Evolutionary conservation across 2,329 filamentous ascomycete species (phyloP), one percentile per base, ranked within the genome.

Genomic region (Calonectria honghensis): DNA sequence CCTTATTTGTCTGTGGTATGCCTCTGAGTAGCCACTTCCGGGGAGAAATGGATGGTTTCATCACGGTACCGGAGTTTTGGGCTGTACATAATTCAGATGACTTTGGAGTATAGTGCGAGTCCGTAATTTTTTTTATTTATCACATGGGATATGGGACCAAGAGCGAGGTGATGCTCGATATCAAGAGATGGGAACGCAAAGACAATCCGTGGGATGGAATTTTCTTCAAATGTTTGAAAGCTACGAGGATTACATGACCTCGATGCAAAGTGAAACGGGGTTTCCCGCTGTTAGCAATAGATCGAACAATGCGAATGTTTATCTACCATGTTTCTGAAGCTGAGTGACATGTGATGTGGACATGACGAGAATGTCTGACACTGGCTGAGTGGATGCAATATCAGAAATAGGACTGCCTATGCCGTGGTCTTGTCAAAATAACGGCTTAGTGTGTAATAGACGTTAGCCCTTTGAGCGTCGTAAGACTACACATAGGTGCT

Each of bases 31-130:
- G 52, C 48, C 50, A 61, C 31, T 57, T 31, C 50, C 20, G 37
- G n/a, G 45, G 29, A 35, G 48, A 59, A 68, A 69, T 31, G 71
- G 61, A 65, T 67, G 72, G 32, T 35, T 59, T 41, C 27, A 57
- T 59, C 27, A 37, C 74, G 50, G 78, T 64, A 24, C 29, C 14
- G 78, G 78, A 70, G 78, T 80, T 68, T 72, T 67, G 31, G 67
- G 24, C 20, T 72, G 48, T 73, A 37, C 63, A 66, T 57, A 61
- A 63, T 35, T 57, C 50, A 66, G 27, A 65, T 31, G 51, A 41
- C 32, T 51, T 65, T 63, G 66, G 71, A 73, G 59, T 73, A 61
- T 51, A 69, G 39, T 73, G 31, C 41, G 45, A 68, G 39, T 72
- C 27, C 27, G 32, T 65, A 50, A 39, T 72, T 71, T 70, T 70